These are phyloP conservation scores for Termitomyces sp. DNA, from an alignment of 768 basidiomycete species.

Conservation along the genomic window DNA sequence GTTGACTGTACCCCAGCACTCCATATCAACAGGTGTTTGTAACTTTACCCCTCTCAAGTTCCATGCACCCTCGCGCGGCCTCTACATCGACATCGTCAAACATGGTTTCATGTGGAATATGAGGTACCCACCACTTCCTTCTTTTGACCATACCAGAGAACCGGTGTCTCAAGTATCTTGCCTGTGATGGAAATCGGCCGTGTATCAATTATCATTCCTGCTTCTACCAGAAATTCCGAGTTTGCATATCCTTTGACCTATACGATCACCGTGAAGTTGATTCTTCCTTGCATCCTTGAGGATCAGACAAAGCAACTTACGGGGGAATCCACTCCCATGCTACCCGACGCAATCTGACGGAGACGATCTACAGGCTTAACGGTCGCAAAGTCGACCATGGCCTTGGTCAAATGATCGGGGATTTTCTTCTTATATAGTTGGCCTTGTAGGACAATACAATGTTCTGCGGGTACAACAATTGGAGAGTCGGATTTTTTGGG, in stretches of 20 bases:
- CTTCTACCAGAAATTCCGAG: constrained; percentile 30
- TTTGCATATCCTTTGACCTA: constrained; percentile 13
- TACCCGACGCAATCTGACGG: constrained; percentile 28
- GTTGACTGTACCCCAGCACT: constrained; percentile 14
- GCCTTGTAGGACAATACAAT: constrained; percentile 36
- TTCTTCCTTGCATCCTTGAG: not conserved
- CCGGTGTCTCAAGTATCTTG: constrained; percentile 14
- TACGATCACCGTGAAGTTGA: not conserved
- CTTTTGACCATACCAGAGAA: constrained; percentile 11
- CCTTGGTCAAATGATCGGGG: constrained; percentile 26
- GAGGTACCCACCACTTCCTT: not conserved
- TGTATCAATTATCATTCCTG: constrained; percentile 29
- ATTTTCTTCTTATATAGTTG: constrained; percentile 45
- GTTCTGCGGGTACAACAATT: constrained; percentile 43
- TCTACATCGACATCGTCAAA: not conserved
- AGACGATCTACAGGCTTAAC: constrained; percentile 38
- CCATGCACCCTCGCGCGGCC: constrained; percentile 21
- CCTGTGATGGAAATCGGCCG: constrained; percentile 19
- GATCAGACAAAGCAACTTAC: constrained; percentile 5
- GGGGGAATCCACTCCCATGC: constrained; percentile 6
- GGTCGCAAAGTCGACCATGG: constrained; percentile 44
- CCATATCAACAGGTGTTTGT: constrained; percentile 9
- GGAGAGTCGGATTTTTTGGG: constrained; percentile 17
- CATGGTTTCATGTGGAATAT: not conserved
- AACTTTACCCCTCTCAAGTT: constrained; percentile 19